Evolutionary conservation across 2,329 filamentous ascomycete species (phyloP), one percentile per base, ranked within the genome.

Genomic region (Ceratocystis albifundus): DNA sequence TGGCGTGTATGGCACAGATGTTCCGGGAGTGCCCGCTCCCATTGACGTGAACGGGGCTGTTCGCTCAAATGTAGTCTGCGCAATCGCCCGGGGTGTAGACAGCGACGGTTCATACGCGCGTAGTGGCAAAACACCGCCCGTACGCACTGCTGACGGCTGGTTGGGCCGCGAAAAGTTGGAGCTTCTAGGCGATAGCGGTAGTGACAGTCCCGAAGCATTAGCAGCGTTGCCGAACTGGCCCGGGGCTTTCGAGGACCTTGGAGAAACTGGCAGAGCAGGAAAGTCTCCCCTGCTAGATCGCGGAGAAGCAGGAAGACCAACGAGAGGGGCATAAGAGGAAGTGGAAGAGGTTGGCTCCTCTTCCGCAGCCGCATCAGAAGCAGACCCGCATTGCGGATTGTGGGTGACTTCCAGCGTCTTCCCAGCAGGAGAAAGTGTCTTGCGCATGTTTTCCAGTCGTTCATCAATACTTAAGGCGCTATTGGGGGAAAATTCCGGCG

Each of bases 1-100:
- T 0, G 89, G 88, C 66, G 83, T 85, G 74, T 92, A 92, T 1
- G 88, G 88, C 25, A 86, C 82, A 0, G 84, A 80, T 25, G 78
- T 80, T 3, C 82, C 84, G 0, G 88, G 88, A 2, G 84, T 87
- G 59, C 81, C 82, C 28, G 84, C 78, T 0, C 81, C 83, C 0
- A 75, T 76, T 2, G 85, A 84, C 2, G 83, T 83, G 66, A 83
- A 71, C 1, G 82, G 81, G 0, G 75, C 77, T 25, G 75, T 77
- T 41, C 84, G 78, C 71, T 87, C 84, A 69, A 88, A 83, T 0
- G 85, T 82, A 0, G 85, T 88, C 73, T 86, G 84, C 5, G 73
- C 69, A 44, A 76, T 74, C 4, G 78, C 77, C 3, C 75, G 77
- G 1, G 83, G 82, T 32, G 82, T 84, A 63, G 74, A 74, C 61